phyloP scores from a whole-genome alignment of 140 eudicot genomes.

The Stevia rebaudiana region DNA sequence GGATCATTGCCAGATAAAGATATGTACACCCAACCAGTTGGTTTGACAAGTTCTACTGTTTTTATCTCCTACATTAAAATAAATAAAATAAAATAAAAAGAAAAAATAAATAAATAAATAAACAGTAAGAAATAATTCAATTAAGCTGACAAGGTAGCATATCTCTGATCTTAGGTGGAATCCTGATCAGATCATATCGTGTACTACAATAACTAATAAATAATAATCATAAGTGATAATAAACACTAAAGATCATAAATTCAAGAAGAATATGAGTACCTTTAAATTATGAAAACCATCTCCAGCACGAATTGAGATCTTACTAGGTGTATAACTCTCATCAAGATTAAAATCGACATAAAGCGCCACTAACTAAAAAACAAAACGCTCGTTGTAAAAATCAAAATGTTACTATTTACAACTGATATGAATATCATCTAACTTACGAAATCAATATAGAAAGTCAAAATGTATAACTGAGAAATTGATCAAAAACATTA shows the following conservation, averaged over 20 bases:
- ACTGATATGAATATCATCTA: not conserved
- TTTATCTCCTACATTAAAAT: slow-evolving; percentile 91
- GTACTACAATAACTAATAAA: not conserved
- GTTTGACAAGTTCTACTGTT: slow-evolving; percentile 86
- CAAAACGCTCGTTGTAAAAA: not conserved
- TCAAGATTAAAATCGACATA: slow-evolving; percentile 98
- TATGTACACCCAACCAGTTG: slow-evolving; percentile 87
- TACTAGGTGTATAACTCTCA: slow-evolving; percentile 96
- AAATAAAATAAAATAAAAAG: not conserved
- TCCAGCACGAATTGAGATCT: slow-evolving; percentile 83
- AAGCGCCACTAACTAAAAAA: slow-evolving; percentile 57
- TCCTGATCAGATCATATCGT: not conserved
- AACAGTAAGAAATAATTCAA: not conserved
- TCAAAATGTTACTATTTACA: not conserved
- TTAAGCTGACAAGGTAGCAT: not conserved
- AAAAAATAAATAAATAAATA: not conserved
- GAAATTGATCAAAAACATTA: too few relatives aligned
- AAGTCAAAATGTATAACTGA: not conserved
- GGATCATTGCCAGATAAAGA: slow-evolving; percentile 86
- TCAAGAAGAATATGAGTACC: slow-evolving; percentile 31
- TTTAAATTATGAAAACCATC: slow-evolving; percentile 97
- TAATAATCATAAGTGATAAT: not conserved
- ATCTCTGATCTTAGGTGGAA: not conserved
- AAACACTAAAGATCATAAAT: slow-evolving; percentile 1
- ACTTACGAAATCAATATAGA: not conserved